Conservation (phyloP, 768 basidiomycete species). For the Hirschioporus abietinus region DNA sequence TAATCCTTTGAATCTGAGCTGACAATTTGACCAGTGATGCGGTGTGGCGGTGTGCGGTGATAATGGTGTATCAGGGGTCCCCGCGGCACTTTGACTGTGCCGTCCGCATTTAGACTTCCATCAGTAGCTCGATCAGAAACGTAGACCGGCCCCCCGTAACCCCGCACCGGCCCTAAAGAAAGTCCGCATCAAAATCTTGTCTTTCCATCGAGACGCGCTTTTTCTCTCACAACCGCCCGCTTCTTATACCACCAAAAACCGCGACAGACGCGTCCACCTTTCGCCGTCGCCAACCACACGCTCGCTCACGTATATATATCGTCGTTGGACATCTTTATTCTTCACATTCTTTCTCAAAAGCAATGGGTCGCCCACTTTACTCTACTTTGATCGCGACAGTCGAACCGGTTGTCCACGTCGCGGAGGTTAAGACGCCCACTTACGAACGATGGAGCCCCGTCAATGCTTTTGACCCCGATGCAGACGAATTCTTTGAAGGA, state of each 20-base stretch:
- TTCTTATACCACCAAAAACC: slow-evolving; percentile 7
- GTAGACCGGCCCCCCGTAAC: slow-evolving; percentile 18
- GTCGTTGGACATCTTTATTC: slow-evolving; percentile 5
- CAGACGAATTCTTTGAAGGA: slow-evolving; percentile 65
- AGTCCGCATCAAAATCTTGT: slow-evolving; percentile 5
- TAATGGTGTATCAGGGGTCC: neutral
- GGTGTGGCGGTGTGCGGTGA: too few relatives aligned
- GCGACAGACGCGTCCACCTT: neutral
- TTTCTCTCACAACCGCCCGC: slow-evolving; percentile 15
- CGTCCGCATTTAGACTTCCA: neutral
- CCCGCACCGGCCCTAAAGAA: slow-evolving; percentile 31
- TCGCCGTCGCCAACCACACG: neutral
- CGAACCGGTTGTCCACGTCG: slow-evolving; percentile 33
- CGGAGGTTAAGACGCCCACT: slow-evolving; percentile 34
- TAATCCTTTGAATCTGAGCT: too few relatives aligned
- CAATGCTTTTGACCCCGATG: slow-evolving; percentile 74
- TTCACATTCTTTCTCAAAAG: slow-evolving; percentile 26
- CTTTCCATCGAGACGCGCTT: slow-evolving; percentile 8
- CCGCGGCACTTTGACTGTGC: neutral
- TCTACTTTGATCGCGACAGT: slow-evolving; percentile 35
- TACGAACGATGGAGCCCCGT: slow-evolving; percentile 59
- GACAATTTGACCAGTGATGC: too few relatives aligned
- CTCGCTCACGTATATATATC: slow-evolving; percentile 1
- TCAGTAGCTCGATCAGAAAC: neutral
- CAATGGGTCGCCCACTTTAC: slow-evolving; percentile 59